A percentile compares a stretch with the other conserved stretches of the same genome.
Evolutionary conservation across 1,284 basidiomycete species (phyloP).

Genomic region (Agroathelia rolfsii): DNA sequence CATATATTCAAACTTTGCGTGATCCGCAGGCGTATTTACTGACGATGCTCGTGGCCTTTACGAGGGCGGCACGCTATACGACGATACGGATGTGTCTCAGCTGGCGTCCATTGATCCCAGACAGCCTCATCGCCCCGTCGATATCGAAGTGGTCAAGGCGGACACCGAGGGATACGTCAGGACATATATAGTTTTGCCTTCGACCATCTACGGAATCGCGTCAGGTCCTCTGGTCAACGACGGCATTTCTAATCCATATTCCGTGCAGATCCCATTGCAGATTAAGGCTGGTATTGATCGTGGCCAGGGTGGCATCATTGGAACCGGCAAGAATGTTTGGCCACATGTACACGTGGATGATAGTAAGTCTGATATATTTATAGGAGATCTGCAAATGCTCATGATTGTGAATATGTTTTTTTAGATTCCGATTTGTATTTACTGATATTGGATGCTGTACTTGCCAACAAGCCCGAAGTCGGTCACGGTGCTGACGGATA

Average conservation of each 20-base stretch:
- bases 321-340: conserved; percentile 37
- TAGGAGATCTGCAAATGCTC: conserved; percentile 7
- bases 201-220: conserved; percentile 34
- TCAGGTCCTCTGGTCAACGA: conserved; percentile 28
- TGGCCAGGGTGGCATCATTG: conserved; percentile 33
- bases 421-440: conserved; percentile 32
- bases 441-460: conserved; percentile 29
- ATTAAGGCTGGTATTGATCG: conserved; percentile 27
- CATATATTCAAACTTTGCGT: no score
- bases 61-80: conserved; percentile 22
- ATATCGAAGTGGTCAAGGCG: conserved; percentile 24
- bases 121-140: conserved; percentile 27
- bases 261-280: conserved; percentile 30
- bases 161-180: conserved; percentile 32
- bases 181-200: conserved; percentile 34
- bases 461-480: conserved; percentile 14
- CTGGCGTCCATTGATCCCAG: conserved; percentile 26
- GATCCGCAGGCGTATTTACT: conserved; percentile 20
- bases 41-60: conserved; percentile 27
- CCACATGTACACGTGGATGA: conserved; percentile 35
- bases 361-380: conserved; percentile 18
- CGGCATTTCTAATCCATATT: conserved; percentile 32
- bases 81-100: conserved; percentile 26
- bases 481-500: conserved; percentile 38
- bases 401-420: conserved; percentile 14